These are phyloP conservation scores for Syncephalis plumigaleata DNA, from an alignment of 371 early-diverging fungal species.

Conservation along the genomic window DNA sequence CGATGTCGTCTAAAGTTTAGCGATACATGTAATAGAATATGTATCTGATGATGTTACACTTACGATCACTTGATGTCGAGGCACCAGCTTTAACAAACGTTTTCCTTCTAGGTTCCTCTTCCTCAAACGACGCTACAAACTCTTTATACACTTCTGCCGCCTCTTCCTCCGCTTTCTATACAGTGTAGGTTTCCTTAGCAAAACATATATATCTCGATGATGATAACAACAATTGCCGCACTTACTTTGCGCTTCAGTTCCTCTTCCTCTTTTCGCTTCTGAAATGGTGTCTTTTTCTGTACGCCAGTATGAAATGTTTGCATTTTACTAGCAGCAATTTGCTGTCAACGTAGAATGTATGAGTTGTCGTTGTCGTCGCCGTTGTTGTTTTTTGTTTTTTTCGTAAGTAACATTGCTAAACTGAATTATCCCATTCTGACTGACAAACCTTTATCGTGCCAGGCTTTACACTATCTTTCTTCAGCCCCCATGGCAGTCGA, in stretches of 20 bases:
- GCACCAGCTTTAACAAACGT: constrained; percentile 46
- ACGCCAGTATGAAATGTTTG: constrained; percentile 48
- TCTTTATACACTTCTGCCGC: constrained; percentile 66
- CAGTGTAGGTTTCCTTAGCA: too few species aligned
- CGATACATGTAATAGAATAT: neutral
- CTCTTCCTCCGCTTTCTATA: constrained; percentile 42
- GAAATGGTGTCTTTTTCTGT: constrained; percentile 51
- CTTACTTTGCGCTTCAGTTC: constrained; percentile 50
- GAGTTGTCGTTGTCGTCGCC: too few species aligned
- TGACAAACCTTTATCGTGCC: neutral
- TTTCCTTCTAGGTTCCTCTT: constrained; percentile 23
- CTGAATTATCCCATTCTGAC: neutral
- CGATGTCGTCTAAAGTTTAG: too few species aligned
- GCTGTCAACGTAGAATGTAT: neutral
- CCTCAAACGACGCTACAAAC: constrained; percentile 74
- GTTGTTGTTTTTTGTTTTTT: too few species aligned
- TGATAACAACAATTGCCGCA: too few species aligned
- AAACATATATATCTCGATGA: too few species aligned
- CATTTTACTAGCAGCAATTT: constrained; percentile 32
- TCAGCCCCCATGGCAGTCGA: neutral
- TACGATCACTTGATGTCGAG: constrained; percentile 17
- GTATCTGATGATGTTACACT: neutral
- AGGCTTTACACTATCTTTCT: neutral
- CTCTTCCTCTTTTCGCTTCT: constrained; percentile 55
- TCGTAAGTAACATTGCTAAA: neutral